These are phyloP conservation scores for Colletotrichum cereale DNA, from an alignment of 2,329 filamentous ascomycete species.

Conservation along the genomic window DNA sequence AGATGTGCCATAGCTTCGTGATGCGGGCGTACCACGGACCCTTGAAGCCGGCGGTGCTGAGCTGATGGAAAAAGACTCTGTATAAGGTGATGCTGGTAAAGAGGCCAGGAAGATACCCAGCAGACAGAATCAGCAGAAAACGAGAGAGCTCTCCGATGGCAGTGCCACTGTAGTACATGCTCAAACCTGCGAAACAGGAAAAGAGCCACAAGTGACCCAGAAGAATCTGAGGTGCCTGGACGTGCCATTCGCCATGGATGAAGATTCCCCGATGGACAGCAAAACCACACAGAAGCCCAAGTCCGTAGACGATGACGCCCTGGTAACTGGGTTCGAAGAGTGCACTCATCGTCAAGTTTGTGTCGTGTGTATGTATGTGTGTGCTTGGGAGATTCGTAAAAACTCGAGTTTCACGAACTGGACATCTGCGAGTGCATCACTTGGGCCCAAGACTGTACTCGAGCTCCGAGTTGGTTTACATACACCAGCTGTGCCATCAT, in stretches of 20 bases:
- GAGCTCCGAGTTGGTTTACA: conserved; percentile 9
- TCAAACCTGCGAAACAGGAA: conserved; percentile 25
- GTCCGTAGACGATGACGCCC: conserved; percentile 12
- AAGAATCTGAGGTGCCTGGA: conserved; percentile 42
- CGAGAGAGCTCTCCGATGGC: conserved; percentile 20
- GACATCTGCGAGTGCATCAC: conserved; percentile 13
- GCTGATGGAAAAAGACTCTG: conserved; percentile 54
- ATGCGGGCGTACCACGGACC: conserved; percentile 53
- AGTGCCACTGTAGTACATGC: conserved; percentile 23
- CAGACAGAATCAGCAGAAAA: conserved; percentile 22
- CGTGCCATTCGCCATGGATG: conserved; percentile 46
- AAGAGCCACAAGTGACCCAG: conserved; percentile 36
- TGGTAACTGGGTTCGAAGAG: conserved; percentile 3
- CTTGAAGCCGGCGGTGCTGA: conserved; percentile 49
- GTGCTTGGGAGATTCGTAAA: neutral
- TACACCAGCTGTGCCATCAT: conserved; percentile 3
- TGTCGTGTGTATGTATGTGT: conserved; percentile 16
- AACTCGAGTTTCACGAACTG: neutral
- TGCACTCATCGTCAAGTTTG: conserved; percentile 24
- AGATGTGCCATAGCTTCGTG: conserved; percentile 54
- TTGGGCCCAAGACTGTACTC: neutral
- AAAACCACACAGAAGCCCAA: conserved; percentile 35
- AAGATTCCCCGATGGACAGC: conserved; percentile 41
- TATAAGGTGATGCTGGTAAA: conserved; percentile 53
- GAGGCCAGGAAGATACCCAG: conserved; percentile 39